Conservation (phyloP, 2,329 filamentous ascomycete species). For the Nemania abortiva region DNA sequence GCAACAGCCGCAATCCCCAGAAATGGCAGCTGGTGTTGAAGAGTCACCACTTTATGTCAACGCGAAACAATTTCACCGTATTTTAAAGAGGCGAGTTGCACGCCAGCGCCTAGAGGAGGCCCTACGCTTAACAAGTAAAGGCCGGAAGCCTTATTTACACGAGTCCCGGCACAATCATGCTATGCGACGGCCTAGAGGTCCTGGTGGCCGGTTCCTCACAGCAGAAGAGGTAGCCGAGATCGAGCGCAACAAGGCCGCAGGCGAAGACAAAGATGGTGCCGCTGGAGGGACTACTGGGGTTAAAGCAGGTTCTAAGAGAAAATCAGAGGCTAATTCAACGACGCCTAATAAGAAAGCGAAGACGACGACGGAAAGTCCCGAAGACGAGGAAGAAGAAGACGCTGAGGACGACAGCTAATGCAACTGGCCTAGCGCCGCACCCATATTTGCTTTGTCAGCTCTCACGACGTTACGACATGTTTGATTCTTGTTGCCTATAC, state of each 20-base stretch:
- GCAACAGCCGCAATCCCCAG: constrained; percentile 80
- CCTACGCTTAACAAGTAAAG: too few relatives aligned
- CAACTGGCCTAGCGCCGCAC: constrained; percentile 20
- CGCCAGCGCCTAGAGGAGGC: too few relatives aligned
- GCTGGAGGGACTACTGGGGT: constrained; percentile 47
- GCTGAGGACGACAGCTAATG: constrained; percentile 58
- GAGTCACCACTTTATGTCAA: constrained; percentile 98
- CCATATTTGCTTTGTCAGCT: constrained; percentile 48
- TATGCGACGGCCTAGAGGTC: too few relatives aligned
- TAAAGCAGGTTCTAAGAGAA: constrained; percentile 68
- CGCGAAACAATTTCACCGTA: constrained; percentile 98
- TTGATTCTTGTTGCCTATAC: constrained; percentile 50
- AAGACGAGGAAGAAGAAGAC: constrained; percentile 61
- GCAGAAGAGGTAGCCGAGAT: too few relatives aligned
- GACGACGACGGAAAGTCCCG: constrained; percentile 56
- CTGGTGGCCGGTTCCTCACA: too few relatives aligned
- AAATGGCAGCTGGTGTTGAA: constrained; percentile 80
- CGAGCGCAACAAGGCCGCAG: constrained; percentile 63
- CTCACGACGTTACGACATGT: constrained; percentile 53
- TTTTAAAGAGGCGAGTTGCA: constrained; percentile 76
- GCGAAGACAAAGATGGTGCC: constrained; percentile 55
- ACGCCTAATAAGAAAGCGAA: constrained; percentile 67
- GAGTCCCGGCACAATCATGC: too few relatives aligned
- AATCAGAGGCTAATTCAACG: constrained; percentile 64
- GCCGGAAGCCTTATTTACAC: too few relatives aligned